Conservation (phyloP, 305 asterid genomes). For the Coffea humblotiana region DNA sequence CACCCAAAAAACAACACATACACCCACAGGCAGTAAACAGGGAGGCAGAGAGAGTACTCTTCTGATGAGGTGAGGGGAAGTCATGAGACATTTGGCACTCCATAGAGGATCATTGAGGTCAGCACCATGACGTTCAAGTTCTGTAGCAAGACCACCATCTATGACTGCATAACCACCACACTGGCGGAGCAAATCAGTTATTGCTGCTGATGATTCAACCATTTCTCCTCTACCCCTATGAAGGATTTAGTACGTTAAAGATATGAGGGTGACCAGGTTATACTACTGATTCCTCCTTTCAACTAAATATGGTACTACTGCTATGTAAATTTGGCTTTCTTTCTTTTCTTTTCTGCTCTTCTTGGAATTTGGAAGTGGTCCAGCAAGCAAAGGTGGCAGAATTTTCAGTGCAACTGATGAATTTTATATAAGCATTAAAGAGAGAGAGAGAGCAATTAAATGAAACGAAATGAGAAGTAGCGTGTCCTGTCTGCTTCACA, state of each 20-base stretch:
- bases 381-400: slow-evolving; percentile 21
- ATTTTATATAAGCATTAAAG: not conserved
- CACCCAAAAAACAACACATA: not conserved
- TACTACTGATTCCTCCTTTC: too few species aligned
- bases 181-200: slow-evolving; percentile 52
- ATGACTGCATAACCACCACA: slow-evolving; percentile 72
- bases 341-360: not conserved
- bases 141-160: slow-evolving; percentile 91
- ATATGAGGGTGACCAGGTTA: not conserved
- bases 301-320: not conserved
- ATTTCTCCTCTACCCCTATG: slow-evolving; percentile 32
- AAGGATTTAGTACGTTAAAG: not conserved
- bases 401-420: not conserved
- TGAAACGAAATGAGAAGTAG: not conserved
- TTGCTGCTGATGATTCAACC: slow-evolving; percentile 18
- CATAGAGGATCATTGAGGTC: slow-evolving; percentile 81
- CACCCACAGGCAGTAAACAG: not conserved
- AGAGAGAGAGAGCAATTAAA: not conserved
- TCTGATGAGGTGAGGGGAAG: slow-evolving; percentile 68
- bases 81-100: slow-evolving; percentile 85
- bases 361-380: not conserved
- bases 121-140: slow-evolving; percentile 76
- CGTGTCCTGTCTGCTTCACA: slow-evolving; percentile 2
- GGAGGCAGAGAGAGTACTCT: slow-evolving; percentile 37
- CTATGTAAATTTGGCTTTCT: not conserved